phyloP scores from a whole-genome alignment of 306 rosid species.

The Trifolium fragiferum region DNA sequence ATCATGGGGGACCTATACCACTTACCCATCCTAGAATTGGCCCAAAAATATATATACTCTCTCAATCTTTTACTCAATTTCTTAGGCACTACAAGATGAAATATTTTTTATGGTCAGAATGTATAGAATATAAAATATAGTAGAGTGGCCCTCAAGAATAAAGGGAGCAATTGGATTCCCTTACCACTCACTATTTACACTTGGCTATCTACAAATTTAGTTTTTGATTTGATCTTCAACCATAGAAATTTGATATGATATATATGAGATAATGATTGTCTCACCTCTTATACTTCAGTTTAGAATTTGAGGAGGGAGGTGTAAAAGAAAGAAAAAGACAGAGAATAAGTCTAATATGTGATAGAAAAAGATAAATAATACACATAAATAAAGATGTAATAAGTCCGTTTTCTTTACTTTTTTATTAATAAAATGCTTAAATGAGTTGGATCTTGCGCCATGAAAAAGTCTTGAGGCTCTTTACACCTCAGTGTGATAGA shows the following conservation, averaged over 20 bases:
- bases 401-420: neutral
- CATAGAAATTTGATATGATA: neutral
- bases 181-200: neutral
- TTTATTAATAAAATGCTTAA: too few relatives aligned
- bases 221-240: slow-evolving; percentile 1
- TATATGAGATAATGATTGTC: neutral
- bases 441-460: too few relatives aligned
- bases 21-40: too few relatives aligned
- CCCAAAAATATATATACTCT: too few relatives aligned
- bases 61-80: neutral
- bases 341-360: neutral
- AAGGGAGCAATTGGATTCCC: neutral
- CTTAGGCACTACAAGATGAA: neutral
- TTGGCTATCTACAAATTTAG: neutral
- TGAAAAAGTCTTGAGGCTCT: too few relatives aligned
- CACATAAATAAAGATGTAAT: neutral
- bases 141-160: neutral
- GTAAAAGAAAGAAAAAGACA: neutral
- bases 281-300: neutral
- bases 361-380: neutral
- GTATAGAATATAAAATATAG: neutral
- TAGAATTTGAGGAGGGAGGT: neutral
- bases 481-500: neutral
- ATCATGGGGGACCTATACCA: too few relatives aligned
- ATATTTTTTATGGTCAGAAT: neutral